Evolutionary conservation across 805 yeast genomes (phyloP).

Genomic region (Yarrowia porcina): DNA sequence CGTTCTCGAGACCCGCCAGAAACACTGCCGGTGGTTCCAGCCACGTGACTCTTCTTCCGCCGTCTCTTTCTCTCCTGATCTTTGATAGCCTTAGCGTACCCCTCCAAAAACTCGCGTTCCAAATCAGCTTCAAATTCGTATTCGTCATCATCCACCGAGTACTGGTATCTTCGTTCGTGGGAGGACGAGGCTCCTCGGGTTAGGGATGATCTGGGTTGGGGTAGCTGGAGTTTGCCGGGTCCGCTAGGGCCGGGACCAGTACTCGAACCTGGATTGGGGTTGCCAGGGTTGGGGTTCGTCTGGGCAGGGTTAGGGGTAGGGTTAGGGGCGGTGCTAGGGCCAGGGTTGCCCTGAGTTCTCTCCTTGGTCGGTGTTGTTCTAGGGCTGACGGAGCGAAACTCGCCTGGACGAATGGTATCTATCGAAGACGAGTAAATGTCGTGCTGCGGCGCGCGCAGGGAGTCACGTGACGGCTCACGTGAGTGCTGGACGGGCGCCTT

Average conservation of each 20-base stretch:
- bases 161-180: constrained; percentile 41
- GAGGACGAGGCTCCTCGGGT: constrained; percentile 1
- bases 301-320: not conserved
- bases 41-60: not conserved
- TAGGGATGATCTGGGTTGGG: not conserved
- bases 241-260: not conserved
- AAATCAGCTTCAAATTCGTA: constrained; percentile 63
- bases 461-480: not conserved
- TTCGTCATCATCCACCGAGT: constrained; percentile 79
- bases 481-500: not conserved
- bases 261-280: not conserved
- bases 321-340: not conserved
- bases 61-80: constrained; percentile 37
- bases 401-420: not conserved
- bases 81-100: constrained; percentile 66
- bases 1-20: not conserved
- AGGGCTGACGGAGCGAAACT: not conserved
- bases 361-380: not conserved
- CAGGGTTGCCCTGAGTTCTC: not conserved
- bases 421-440: constrained; percentile 22
- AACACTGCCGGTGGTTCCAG: not conserved
- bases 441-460: not conserved
- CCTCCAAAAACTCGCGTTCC: constrained; percentile 63
- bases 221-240: not conserved
- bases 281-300: not conserved